A percentile compares a stretch with the other conserved stretches of the same genome.
phyloP scores from a whole-genome alignment of 306 rosid species.

The Lathyrus oleraceus region DNA sequence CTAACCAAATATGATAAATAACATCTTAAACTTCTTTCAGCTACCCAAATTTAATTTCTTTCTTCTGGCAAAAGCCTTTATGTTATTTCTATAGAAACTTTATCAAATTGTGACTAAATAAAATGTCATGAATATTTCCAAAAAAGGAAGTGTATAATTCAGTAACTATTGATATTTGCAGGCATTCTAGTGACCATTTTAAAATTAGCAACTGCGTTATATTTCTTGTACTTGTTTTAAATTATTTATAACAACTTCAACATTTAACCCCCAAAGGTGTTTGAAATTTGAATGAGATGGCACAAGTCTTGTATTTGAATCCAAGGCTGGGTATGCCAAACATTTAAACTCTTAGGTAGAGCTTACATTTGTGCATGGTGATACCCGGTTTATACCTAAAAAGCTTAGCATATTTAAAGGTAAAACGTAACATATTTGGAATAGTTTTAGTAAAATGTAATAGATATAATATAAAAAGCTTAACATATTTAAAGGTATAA shows the following conservation, averaged over 20 bases:
- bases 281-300: not conserved
- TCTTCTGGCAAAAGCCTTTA: too few species aligned
- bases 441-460: not conserved
- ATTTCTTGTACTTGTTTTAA: too few species aligned
- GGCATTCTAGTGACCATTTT: too few species aligned
- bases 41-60: too few species aligned
- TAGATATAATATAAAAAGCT: not conserved
- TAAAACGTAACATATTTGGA: not conserved
- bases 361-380: not conserved
- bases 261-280: not conserved
- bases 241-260: not conserved
- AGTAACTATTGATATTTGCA: too few species aligned
- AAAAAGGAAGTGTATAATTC: too few species aligned
- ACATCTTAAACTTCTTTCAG: too few species aligned
- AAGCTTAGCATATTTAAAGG: not conserved
- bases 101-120: too few species aligned
- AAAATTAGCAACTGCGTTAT: too few species aligned
- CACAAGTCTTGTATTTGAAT: not conserved
- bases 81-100: too few species aligned
- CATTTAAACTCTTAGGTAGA: not conserved
- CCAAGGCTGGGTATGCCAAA: not conserved
- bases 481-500: not conserved
- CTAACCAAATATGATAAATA: too few species aligned
- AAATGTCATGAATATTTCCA: too few species aligned
- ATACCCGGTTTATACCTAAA: not conserved